These are phyloP conservation scores for Chalciporus chontae DNA, from an alignment of 768 basidiomycete genomes.

Conservation along the genomic window DNA sequence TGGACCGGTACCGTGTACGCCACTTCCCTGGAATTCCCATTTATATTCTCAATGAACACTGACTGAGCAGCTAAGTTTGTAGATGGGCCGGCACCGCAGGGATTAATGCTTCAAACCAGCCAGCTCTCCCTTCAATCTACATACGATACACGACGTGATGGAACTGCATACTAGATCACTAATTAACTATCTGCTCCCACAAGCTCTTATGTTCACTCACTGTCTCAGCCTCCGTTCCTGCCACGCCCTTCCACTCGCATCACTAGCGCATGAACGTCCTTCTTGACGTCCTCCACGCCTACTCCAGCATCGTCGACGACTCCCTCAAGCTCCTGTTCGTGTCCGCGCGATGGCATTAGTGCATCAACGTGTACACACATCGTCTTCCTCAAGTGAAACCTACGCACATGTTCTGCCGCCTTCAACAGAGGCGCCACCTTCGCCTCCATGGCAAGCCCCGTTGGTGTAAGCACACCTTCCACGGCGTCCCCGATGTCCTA, in stretches of 20 bases:
- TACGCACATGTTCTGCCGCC: conserved; percentile 9
- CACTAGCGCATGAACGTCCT: background rate
- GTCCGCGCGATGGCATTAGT: background rate
- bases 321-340: conserved; percentile 2
- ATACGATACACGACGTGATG: too few relatives aligned
- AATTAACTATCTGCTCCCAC: too few relatives aligned
- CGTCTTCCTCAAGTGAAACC: background rate
- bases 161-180: too few relatives aligned
- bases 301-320: conserved; percentile 4
- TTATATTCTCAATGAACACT: too few relatives aligned
- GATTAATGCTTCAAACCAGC: too few relatives aligned
- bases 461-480: background rate
- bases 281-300: background rate
- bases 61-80: too few relatives aligned
- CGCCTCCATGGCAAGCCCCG: background rate
- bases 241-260: background rate
- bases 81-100: too few relatives aligned
- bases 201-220: background rate
- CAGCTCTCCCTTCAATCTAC: too few relatives aligned
- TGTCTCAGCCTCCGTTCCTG: too few relatives aligned
- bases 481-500: conserved; percentile 3
- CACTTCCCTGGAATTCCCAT: too few relatives aligned
- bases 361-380: background rate
- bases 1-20: too few relatives aligned
- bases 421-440: conserved; percentile 2